A percentile compares a stretch with the other conserved stretches of the same genome.
Conservation (phyloP, 2,329 filamentous ascomycete species). For the Lojkania enalia region DNA sequence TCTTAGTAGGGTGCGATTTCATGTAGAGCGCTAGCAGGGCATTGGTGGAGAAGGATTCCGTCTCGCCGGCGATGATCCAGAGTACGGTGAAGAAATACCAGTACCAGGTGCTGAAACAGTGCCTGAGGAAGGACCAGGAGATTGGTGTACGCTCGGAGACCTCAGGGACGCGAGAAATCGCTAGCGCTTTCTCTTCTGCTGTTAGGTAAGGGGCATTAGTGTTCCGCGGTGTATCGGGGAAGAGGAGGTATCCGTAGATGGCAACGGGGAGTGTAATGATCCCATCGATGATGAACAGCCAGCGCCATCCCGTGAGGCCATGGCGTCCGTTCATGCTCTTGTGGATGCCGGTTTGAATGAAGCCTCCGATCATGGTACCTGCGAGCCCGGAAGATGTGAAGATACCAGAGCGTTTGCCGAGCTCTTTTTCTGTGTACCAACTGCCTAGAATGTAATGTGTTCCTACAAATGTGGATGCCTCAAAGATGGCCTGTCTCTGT, state of each 20-base stretch:
- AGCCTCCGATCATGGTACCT: constrained; percentile 65
- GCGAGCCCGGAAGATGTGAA: constrained; percentile 64
- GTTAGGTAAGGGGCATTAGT: constrained; percentile 50
- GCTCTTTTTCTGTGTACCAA: constrained; percentile 64
- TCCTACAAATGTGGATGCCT: constrained; percentile 61
- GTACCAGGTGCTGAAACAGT: constrained; percentile 62
- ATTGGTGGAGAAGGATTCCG: constrained; percentile 71
- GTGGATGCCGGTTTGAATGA: constrained; percentile 61
- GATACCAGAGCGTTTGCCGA: constrained; percentile 64
- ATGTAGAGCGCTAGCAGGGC: constrained; percentile 58
- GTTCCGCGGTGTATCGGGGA: constrained; percentile 50
- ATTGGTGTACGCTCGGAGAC: constrained; percentile 51
- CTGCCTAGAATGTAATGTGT: constrained; percentile 61
- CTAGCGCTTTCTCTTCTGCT: constrained; percentile 47
- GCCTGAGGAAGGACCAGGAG: constrained; percentile 55
- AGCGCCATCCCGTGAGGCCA: constrained; percentile 59
- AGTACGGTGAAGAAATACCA: constrained; percentile 69
- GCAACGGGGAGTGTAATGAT: constrained; percentile 61
- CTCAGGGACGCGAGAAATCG: constrained; percentile 50
- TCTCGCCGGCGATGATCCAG: constrained; percentile 72
- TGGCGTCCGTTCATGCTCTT: constrained; percentile 50
- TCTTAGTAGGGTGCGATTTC: constrained; percentile 50
- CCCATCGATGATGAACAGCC: constrained; percentile 53
- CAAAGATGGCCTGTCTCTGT: constrained; percentile 51
- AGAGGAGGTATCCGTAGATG: constrained; percentile 51